Base-by-base conservation (phyloP, 441 rosid genomes). In the Rhodomyrtus psidioides region DNA sequence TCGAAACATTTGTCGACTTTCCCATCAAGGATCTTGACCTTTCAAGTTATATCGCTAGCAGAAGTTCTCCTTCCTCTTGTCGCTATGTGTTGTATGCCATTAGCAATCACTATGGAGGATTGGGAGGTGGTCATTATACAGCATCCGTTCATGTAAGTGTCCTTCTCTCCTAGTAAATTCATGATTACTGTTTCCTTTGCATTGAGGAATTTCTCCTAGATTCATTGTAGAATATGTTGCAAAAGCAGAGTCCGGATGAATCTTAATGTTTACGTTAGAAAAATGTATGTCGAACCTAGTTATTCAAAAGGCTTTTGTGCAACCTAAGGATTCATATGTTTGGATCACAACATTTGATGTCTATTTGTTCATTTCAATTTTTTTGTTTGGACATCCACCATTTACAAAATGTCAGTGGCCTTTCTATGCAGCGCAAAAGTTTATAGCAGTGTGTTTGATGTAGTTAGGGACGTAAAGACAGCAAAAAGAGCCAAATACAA, bases 81-180 rank as follows among this genome's bases (percentile, higher is more conserved):
- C 93, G 88, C 10, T 95, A 95, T 90, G 91, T 90, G 92, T 94
- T 95, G 81, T 95, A 92, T 91, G 95, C 97, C 0, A 89, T 94
- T 84, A 94, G 97, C 85, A 95, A 95, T 91, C 97, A 95, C 89
- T 92, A 92, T 51, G 97, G 97, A 86, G 92, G 94, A 91, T 92
- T 95, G 96, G 95, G 96, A 88, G 95, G 95, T 89, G 97, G 97
- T 88, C 97, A 94, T 89, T 95, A 95, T 90, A 92, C 97, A 59
- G 96, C 97, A 56, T 94, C 91, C 91, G 95, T 95, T 84, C 96
- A 95, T 88, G 97, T 95, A 92, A 94, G 97, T 56, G n/a, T 70
- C 79, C 12, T 54, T 44, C 49, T 65, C 79, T 49, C 39, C 79
- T 70, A 10, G 49, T 70, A 70, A 70, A 70, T 70, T 70, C 79